Evolutionary conservation across 164 flowering plant species (phyloP), one percentile per base, ranked within the genome.

Genomic region (Cinnamomum chago): DNA sequence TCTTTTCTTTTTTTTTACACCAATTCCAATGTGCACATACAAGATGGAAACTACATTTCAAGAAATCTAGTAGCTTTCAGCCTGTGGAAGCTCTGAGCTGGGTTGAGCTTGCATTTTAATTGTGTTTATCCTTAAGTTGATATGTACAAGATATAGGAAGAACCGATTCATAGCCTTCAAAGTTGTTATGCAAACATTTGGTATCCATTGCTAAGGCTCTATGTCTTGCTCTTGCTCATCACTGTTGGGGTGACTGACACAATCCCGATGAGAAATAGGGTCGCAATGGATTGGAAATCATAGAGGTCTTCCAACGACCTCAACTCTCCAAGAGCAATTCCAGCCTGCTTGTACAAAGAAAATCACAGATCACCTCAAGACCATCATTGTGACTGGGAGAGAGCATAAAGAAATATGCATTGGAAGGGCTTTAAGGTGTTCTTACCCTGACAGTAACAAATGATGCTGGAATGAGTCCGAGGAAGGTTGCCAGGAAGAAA

Each of bases 401-500:
- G 2, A 55, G 47, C 71, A 13, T 30, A 14, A n/a, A 11, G 10
- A 58, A 28, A 15, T 5, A 55, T 55, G 27, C 3, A 30, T 15
- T 24, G 0, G 17, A 73, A 65, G 11, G 22, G 25, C 20, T 50
- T 17, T 9, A 4, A 72, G 40, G n/a, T 6, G 33, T 65, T 20
- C 10, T 40, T 90, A 95, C 99, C 98, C 86, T 82, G 81, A 95
- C 99, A 62, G 99, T 95, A 71, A 95, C 88, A 79, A 81, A 95
- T 73, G 98, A 95, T 71, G 98, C 98, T n/a, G 99, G 99, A 77
- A 95, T 90, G 76, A 95, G 81, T 58, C 99, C 99, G 65, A 95
- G 84, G 60, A 85, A 55, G 50, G 99, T 93, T 65, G 88, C 99
- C 23, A 90, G 73, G 80, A 95, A 87, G 89, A 95, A 95, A 0